These are phyloP conservation scores for Backusella tuberculispora DNA, from an alignment of 192 early-diverging fungal species.

Conservation along the genomic window DNA sequence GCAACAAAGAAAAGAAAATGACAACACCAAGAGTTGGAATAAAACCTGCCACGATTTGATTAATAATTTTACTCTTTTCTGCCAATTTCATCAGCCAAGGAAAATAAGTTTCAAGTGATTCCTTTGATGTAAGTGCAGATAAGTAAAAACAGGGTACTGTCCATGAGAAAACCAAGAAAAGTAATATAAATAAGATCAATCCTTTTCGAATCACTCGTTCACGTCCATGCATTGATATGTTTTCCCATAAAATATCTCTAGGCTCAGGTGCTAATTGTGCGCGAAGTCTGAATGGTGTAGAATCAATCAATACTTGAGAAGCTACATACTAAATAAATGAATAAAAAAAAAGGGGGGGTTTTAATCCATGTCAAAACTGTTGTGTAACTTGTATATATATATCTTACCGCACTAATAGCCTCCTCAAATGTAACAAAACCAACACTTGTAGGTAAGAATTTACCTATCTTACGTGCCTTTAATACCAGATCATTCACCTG, in stretches of 20 bases:
- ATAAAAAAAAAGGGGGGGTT: background rate
- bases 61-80: slow-evolving; percentile 54
- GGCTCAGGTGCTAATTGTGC: slow-evolving; percentile 74
- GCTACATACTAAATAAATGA: slow-evolving; percentile 53
- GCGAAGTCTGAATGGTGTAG: slow-evolving; percentile 66
- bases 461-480: slow-evolving; percentile 50
- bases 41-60: slow-evolving; percentile 65
- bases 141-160: slow-evolving; percentile 67
- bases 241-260: slow-evolving; percentile 77
- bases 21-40: slow-evolving; percentile 76
- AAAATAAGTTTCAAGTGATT: slow-evolving; percentile 60
- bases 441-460: slow-evolving; percentile 54
- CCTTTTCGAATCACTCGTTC: slow-evolving; percentile 58
- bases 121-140: slow-evolving; percentile 67
- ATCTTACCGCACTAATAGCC: slow-evolving; percentile 65
- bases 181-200: slow-evolving; percentile 56
- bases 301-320: slow-evolving; percentile 66
- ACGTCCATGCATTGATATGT: slow-evolving; percentile 63
- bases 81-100: slow-evolving; percentile 61
- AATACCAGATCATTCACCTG: slow-evolving; percentile 56
- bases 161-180: slow-evolving; percentile 80
- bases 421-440: slow-evolving; percentile 83
- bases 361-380: no score
- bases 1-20: slow-evolving; percentile 69
- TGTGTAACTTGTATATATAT: background rate